phyloP scores from a whole-genome alignment of 169 alveolate species.

The Eimeria tenella region DNA sequence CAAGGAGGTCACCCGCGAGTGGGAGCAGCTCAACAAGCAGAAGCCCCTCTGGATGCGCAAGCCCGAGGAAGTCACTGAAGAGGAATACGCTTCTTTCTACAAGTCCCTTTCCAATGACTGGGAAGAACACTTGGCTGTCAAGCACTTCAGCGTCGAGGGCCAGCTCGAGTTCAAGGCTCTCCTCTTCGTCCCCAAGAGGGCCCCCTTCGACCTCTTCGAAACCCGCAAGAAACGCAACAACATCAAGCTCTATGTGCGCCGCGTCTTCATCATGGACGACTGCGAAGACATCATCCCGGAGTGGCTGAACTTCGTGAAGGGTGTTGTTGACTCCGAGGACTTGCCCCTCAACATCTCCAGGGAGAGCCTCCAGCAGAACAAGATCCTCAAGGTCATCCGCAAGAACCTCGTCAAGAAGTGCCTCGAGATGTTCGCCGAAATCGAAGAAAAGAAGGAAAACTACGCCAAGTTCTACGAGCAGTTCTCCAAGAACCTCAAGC shows the following conservation, averaged over 20 bases:
- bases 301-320: slow-evolving; percentile 99
- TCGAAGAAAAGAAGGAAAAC: slow-evolving; percentile 99
- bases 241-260: slow-evolving; percentile 98
- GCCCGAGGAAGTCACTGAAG: slow-evolving; percentile 98
- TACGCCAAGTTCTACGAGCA: slow-evolving; percentile 99
- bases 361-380: slow-evolving; percentile 99
- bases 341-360: slow-evolving; percentile 99
- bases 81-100: slow-evolving; percentile 99
- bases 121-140: slow-evolving; percentile 99
- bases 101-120: slow-evolving; percentile 99
- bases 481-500: slow-evolving; percentile 98
- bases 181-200: slow-evolving; percentile 99
- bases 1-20: slow-evolving; percentile 97
- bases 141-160: slow-evolving; percentile 99
- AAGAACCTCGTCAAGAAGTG: slow-evolving; percentile 99
- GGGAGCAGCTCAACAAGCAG: slow-evolving; percentile 98
- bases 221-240: slow-evolving; percentile 99
- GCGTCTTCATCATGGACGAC: slow-evolving; percentile 99
- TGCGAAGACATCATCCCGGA: slow-evolving; percentile 99
- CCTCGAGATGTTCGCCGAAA: slow-evolving; percentile 97
- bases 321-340: slow-evolving; percentile 99
- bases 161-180: slow-evolving; percentile 99
- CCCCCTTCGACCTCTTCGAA: slow-evolving; percentile 99
- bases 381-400: slow-evolving; percentile 98
- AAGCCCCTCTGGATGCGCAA: slow-evolving; percentile 99